Base-by-base conservation (phyloP, 352 stramenopile species). In the Globisporangium abappressorium region DNA sequence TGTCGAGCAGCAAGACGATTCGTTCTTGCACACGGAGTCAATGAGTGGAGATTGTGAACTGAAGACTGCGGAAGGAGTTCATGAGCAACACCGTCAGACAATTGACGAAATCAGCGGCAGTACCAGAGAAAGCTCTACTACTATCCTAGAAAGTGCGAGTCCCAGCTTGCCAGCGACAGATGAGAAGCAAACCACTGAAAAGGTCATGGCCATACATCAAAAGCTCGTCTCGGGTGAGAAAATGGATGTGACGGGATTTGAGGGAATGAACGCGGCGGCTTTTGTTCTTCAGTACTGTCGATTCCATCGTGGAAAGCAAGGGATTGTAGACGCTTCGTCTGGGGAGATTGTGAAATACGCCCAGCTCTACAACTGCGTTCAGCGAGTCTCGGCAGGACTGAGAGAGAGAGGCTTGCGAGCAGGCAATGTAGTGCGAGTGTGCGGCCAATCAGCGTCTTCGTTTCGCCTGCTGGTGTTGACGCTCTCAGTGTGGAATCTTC, bases 201-300 rank as follows among this genome's bases (percentile, higher is more conserved):
- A 54, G 28, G 9, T 22, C 18, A 18, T 15, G 5, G 12, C 11
- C 14, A 18, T 47, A 8, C 43, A 47, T 7, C 54, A 70, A 36
- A 70, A 28, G 24, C 47, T 62, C 1, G 26, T 58, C n/a, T 66
- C 49, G 0, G 58, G 53, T 30, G 24, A 47, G 15, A 66, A 57
- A 22, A 54, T 54, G 55, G 62, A 68, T 12, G 33, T 69, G 14
- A 55, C 51, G 7, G 62, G 54, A 20, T 47, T 69, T 20, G 43
- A 51, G 20, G 54, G 20, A 7, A 56, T 69, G 62, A 69, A 69
- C n/a, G 34, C 43, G 9, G 55, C 30, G 24, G 41, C 66, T 18
- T 64, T 58, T 28, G 66, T 60, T 33, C 60, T 72, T 4, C 61
- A 72, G 33, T 64, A 58, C 53, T 65, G 58, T 12, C 66, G 66